Conservation (phyloP, 1,284 basidiomycete species). For the Microbotryum saponariae region DNA sequence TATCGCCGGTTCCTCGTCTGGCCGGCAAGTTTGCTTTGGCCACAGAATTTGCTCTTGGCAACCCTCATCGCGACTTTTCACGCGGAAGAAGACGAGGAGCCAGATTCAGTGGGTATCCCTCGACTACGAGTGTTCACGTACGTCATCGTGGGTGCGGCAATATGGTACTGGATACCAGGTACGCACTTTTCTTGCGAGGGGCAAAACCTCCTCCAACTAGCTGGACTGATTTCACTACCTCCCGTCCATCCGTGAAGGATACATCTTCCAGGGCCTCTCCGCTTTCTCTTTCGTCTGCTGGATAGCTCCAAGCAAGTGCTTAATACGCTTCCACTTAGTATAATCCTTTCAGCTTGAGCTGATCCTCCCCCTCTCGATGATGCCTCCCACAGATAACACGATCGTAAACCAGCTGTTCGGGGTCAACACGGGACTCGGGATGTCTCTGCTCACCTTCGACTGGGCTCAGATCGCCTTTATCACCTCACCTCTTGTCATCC, state of each 20-base stretch:
- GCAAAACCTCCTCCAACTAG: conserved; percentile 51
- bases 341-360: too few relatives aligned
- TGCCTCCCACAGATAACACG: conserved; percentile 50
- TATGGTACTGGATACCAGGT: conserved; percentile 86
- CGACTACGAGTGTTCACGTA: conserved; percentile 72
- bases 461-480: conserved; percentile 89
- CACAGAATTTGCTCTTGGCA: conserved; percentile 80
- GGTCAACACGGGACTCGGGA: conserved; percentile 59
- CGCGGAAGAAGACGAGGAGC: conserved; percentile 86
- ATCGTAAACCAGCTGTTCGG: conserved; percentile 91
- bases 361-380: background rate
- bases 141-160: conserved; percentile 56
- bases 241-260: conserved; percentile 54
- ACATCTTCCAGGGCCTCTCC: conserved; percentile 75
- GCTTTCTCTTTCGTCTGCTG: conserved; percentile 89
- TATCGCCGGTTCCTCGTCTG: conserved; percentile 76
- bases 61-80: conserved; percentile 92
- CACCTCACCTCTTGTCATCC: conserved; percentile 80
- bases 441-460: conserved; percentile 87
- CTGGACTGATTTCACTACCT: conserved; percentile 39
- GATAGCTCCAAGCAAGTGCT: conserved; percentile 59
- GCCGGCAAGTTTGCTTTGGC: conserved; percentile 98
- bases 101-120: conserved; percentile 59
- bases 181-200: conserved; percentile 53
- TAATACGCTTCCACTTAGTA: too few relatives aligned